Evolutionary conservation across 352 stramenopile species (phyloP).

Genomic region (Pseudoperonospora humuli): DNA sequence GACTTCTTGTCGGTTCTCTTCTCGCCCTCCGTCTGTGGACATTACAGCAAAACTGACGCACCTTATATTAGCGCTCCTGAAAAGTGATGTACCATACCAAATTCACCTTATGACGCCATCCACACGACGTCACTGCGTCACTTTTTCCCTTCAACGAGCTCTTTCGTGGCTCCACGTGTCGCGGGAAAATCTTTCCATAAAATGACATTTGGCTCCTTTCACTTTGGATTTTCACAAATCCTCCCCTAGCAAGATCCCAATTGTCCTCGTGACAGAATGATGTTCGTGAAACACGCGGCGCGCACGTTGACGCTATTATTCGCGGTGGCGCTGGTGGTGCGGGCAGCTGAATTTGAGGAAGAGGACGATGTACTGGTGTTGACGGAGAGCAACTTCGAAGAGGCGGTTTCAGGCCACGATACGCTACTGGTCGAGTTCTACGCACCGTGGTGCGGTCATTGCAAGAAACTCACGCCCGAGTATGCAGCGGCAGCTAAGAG

Average conservation of each 20-base stretch:
- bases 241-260: background rate
- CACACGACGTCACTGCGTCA: no score
- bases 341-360: constrained; percentile 60
- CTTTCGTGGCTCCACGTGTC: background rate
- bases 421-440: constrained; percentile 92
- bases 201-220: background rate
- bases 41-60: no score
- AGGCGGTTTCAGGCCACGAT: constrained; percentile 74
- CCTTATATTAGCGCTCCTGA: no score
- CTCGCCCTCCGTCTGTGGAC: no score
- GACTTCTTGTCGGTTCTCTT: no score
- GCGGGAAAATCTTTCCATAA: background rate
- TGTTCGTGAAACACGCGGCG: constrained; percentile 55
- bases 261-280: constrained; percentile 12
- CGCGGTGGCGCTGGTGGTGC: constrained; percentile 36
- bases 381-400: constrained; percentile 88
- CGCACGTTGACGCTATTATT: constrained; percentile 40
- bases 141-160: no score
- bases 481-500: constrained; percentile 82
- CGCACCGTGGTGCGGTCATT: constrained; percentile 93
- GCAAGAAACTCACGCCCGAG: constrained; percentile 88
- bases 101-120: no score
- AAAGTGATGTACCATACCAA: no score
- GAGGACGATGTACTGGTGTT: constrained; percentile 89
- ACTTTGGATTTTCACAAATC: constrained; percentile 43